Conservation (phyloP, 2,329 filamentous ascomycete species). For the Apiospora hydei region DNA sequence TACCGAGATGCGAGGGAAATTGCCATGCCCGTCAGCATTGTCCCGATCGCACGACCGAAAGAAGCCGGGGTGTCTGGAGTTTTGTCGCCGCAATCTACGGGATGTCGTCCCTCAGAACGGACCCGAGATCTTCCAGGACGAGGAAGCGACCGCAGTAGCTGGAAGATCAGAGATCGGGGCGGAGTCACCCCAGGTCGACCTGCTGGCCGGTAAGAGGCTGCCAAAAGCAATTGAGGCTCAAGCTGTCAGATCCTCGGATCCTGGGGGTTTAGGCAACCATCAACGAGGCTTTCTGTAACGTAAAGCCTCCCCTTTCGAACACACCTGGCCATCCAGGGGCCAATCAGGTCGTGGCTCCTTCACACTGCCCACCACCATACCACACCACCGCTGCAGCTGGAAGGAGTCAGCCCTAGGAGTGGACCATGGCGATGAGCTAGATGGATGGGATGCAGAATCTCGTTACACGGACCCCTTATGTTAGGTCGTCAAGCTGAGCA, state of each 20-base stretch:
- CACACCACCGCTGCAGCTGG: not conserved
- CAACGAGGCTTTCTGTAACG: slow-evolving; percentile 6
- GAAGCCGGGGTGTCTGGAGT: not conserved
- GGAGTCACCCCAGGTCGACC: not conserved
- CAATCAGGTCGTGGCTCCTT: slow-evolving; percentile 5
- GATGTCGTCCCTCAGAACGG: not conserved
- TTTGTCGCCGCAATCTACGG: not conserved
- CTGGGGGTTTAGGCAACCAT: slow-evolving; percentile 22
- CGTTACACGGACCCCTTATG: slow-evolving; percentile 5
- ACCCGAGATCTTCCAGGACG: not conserved
- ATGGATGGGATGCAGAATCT: not conserved
- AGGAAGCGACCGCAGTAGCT: not conserved
- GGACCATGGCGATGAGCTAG: slow-evolving; percentile 3
- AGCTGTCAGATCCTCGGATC: not conserved
- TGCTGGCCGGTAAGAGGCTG: not conserved
- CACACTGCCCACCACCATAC: slow-evolving; percentile 10
- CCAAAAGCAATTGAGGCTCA: slow-evolving; percentile 7
- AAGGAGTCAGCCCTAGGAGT: slow-evolving; percentile 11
- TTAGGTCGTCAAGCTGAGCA: not conserved
- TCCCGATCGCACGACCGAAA: not conserved
- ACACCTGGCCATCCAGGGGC: slow-evolving; percentile 14
- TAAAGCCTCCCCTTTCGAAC: slow-evolving; percentile 22
- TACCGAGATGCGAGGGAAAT: not conserved
- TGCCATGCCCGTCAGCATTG: not conserved
- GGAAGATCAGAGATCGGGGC: not conserved